These are phyloP conservation scores for Auricularia heimuer DNA, from an alignment of 768 basidiomycete species.

Conservation along the genomic window DNA sequence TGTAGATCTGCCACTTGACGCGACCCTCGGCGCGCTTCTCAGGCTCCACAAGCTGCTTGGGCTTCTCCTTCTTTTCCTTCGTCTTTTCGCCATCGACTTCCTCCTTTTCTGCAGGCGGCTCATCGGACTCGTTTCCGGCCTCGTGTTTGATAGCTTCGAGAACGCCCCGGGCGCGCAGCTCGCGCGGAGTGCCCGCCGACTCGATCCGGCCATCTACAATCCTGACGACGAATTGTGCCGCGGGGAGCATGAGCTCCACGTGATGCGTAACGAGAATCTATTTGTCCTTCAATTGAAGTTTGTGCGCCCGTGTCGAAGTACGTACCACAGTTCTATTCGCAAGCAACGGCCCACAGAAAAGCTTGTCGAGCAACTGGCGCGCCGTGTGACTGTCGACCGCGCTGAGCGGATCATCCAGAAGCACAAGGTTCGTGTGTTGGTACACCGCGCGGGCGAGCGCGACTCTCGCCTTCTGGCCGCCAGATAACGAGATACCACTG, in stretches of 20 bases:
- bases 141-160: slow-evolving; percentile 44
- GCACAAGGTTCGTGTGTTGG: slow-evolving; percentile 32
- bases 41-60: slow-evolving; percentile 11
- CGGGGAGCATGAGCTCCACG: slow-evolving; percentile 71
- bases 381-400: slow-evolving; percentile 56
- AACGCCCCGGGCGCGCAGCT: slow-evolving; percentile 50
- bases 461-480: slow-evolving; percentile 22
- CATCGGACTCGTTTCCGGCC: slow-evolving; percentile 12
- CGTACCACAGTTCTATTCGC: slow-evolving; percentile 54
- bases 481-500: slow-evolving; percentile 12
- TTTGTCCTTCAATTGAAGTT: slow-evolving; percentile 8
- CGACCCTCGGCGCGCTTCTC: slow-evolving; percentile 23
- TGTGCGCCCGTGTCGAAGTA: neutral
- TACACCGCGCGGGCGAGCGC: slow-evolving; percentile 34
- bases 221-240: slow-evolving; percentile 60
- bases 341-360: slow-evolving; percentile 58
- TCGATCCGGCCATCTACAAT: slow-evolving; percentile 79
- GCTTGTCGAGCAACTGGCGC: slow-evolving; percentile 49
- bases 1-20: slow-evolving; percentile 27
- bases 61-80: slow-evolving; percentile 8
- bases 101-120: slow-evolving; percentile 11
- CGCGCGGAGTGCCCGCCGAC: slow-evolving; percentile 56
- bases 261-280: slow-evolving; percentile 59
- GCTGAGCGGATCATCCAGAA: slow-evolving; percentile 34
- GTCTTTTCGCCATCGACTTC: slow-evolving; percentile 9